phyloP scores from a whole-genome alignment of 345 rosid genomes.

The Lagerstroemia speciosa region DNA sequence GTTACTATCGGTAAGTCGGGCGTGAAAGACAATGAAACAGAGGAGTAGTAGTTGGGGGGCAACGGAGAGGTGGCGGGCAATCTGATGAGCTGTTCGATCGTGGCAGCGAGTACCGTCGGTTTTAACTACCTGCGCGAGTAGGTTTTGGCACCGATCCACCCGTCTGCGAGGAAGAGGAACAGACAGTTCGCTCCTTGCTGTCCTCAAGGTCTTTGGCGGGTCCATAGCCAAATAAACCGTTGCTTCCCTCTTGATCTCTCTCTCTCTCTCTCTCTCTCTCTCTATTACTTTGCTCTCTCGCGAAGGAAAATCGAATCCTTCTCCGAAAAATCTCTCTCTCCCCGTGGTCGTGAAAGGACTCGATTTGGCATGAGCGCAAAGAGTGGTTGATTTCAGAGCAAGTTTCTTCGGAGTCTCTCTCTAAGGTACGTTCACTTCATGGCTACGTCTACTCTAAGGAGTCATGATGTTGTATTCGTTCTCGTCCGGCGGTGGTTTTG shows the following conservation, averaged over 20 bases:
- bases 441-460: neutral
- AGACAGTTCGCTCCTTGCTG: constrained; percentile 9
- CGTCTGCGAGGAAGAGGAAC: neutral
- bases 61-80: neutral
- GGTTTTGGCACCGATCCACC: neutral
- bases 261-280: neutral
- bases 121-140: constrained; percentile 2
- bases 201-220: constrained; percentile 8
- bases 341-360: neutral
- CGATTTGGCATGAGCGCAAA: neutral
- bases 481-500: neutral
- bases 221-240: constrained; percentile 1
- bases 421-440: neutral
- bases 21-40: too few species aligned
- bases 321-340: constrained; percentile 1
- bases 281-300: constrained; percentile 41
- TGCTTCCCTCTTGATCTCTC: neutral
- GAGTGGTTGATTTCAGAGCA: constrained; percentile 5
- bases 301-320: constrained; percentile 41
- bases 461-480: neutral
- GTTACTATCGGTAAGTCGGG: neutral
- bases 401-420: constrained; percentile 1
- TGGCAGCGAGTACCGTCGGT: constrained; percentile 2
- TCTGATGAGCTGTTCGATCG: neutral
- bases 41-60: neutral